A percentile compares a stretch with the other conserved stretches of the same genome.
Evolutionary conservation across 2,329 filamentous ascomycete genomes (phyloP).

Genomic region (Diaporthe citriasiana): DNA sequence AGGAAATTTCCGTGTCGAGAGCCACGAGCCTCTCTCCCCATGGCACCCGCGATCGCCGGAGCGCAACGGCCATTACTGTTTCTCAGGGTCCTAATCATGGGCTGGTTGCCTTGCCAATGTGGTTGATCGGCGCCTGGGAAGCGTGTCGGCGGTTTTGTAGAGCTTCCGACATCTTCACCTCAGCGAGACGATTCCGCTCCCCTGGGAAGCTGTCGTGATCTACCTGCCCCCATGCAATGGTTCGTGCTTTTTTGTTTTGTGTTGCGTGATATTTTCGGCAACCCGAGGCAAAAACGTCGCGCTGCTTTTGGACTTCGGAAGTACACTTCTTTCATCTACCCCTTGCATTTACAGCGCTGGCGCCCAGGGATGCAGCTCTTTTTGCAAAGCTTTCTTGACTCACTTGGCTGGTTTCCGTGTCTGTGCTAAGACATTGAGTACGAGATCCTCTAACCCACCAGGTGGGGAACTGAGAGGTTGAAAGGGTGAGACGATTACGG

Average conservation of each 20-base stretch:
- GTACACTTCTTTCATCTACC: neutral
- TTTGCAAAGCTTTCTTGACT: neutral
- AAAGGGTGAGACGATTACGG: no score
- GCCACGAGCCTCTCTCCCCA: neutral
- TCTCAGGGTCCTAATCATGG: neutral
- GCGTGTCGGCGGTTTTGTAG: neutral
- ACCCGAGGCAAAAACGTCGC: neutral
- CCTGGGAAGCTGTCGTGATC: conserved; percentile 2
- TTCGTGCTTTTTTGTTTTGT: neutral
- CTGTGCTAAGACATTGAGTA: neutral
- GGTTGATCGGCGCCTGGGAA: neutral
- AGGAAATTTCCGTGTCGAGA: conserved; percentile 8
- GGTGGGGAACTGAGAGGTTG: neutral
- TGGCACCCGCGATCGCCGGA: neutral
- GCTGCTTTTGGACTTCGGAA: neutral
- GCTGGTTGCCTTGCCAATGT: neutral
- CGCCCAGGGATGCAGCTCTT: neutral
- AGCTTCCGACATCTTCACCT: conserved; percentile 9
- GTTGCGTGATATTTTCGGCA: neutral
- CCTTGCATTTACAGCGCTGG: neutral
- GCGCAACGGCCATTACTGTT: neutral
- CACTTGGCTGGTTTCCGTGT: neutral
- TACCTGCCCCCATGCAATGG: neutral
- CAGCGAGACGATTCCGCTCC: neutral
- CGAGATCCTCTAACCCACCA: neutral